A percentile compares a stretch with the other conserved stretches of the same genome.
phyloP scores from a whole-genome alignment of 2,329 filamentous ascomycete species.

The Monilinia aucupariae region DNA sequence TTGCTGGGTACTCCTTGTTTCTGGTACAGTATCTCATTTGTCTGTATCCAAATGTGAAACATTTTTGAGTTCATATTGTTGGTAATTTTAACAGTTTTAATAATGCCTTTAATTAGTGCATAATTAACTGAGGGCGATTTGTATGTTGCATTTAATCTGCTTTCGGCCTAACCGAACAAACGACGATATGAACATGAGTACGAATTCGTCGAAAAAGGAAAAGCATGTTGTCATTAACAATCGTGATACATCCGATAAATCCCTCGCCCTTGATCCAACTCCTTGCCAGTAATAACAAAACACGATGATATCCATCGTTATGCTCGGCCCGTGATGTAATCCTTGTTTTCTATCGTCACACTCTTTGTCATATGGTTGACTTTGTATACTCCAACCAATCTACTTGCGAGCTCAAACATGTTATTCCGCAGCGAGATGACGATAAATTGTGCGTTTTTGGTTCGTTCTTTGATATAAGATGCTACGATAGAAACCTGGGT shows the following conservation, averaged over 20 bases:
- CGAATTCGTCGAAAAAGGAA: slow-evolving; percentile 1
- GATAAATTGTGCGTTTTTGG: slow-evolving; percentile 98
- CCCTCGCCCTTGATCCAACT: background rate
- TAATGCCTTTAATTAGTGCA: too few relatives aligned
- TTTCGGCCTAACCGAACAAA: too few relatives aligned
- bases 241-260: slow-evolving; percentile 19
- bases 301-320: background rate
- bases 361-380: slow-evolving; percentile 98
- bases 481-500: slow-evolving; percentile 83
- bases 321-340: slow-evolving; percentile 50
- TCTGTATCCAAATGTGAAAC: too few relatives aligned
- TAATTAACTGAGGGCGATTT: too few relatives aligned
- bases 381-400: slow-evolving; percentile 97
- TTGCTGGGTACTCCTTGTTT: too few relatives aligned
- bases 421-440: slow-evolving; percentile 98
- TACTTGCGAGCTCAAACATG: slow-evolving; percentile 98
- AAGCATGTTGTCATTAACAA: slow-evolving; percentile 21
- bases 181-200: background rate
- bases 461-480: slow-evolving; percentile 97
- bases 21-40: too few relatives aligned
- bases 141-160: background rate
- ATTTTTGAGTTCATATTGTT: too few relatives aligned
- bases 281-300: background rate
- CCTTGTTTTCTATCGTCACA: slow-evolving; percentile 79
- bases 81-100: too few relatives aligned